A percentile compares a stretch with the other conserved stretches of the same genome.
Conservation (phyloP, 805 yeast species). For the Saccharomycopsis sp. region DNA sequence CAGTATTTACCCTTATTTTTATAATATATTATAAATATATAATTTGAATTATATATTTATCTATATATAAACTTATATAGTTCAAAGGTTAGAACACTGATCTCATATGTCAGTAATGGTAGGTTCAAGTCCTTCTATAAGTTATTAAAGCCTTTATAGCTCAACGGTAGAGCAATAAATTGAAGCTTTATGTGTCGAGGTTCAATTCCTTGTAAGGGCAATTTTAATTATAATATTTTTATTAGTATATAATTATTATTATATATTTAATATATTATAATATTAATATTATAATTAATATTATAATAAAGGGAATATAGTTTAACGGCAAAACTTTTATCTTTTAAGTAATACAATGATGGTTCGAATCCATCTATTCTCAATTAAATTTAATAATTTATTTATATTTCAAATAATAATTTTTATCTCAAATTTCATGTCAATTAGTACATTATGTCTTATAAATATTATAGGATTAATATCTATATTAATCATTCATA, state of each 20-base stretch:
- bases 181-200: conserved; percentile 20
- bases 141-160: conserved; percentile 15
- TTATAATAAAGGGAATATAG: conserved; percentile 4
- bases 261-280: too few relatives aligned
- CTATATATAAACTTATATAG: conserved; percentile 11
- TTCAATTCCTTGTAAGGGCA: conserved; percentile 20
- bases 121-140: conserved; percentile 16
- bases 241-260: too few relatives aligned
- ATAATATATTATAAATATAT: too few relatives aligned
- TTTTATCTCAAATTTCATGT: too few relatives aligned
- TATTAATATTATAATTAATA: too few relatives aligned
- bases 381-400: neutral
- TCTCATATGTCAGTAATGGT: conserved; percentile 15
- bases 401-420: conserved; percentile 1
- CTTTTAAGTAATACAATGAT: conserved; percentile 6
- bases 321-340: conserved; percentile 7
- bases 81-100: conserved; percentile 16
- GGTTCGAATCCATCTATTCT: conserved; percentile 10
- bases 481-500: conserved; percentile 14
- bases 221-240: neutral
- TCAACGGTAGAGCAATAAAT: conserved; percentile 20
- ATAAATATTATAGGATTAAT: conserved; percentile 17
- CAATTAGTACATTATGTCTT: conserved; percentile 13
- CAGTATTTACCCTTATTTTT: conserved; percentile 13
- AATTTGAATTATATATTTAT: too few relatives aligned